Conservation (phyloP, 2,329 filamentous ascomycete species). For the Penicillium sp. region DNA sequence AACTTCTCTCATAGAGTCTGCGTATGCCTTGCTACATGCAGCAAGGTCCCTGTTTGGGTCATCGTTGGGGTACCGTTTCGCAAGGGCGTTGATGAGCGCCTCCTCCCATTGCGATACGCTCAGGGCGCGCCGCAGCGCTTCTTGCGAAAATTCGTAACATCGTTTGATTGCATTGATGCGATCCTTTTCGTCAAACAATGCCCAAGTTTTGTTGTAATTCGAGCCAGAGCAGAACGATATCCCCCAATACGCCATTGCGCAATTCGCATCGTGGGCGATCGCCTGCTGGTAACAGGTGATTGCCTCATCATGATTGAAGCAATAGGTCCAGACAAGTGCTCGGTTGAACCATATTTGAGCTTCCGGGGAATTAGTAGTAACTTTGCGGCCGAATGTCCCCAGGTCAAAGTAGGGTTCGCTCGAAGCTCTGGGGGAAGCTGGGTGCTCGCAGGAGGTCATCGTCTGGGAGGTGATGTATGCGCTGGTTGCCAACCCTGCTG, state of each 20-base stretch:
- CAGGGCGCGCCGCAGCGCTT: conserved; percentile 9
- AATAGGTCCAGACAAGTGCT: conserved; percentile 36
- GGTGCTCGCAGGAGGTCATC: conserved; percentile 1
- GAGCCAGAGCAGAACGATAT: conserved; percentile 23
- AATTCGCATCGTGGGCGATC: conserved; percentile 30
- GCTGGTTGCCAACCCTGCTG: neutral
- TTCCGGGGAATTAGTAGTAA: conserved; percentile 28
- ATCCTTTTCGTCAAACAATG: conserved; percentile 18
- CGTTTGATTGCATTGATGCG: conserved; percentile 16
- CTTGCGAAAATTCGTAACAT: conserved; percentile 17
- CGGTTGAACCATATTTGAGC: conserved; percentile 38
- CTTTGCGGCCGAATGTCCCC: conserved; percentile 35
- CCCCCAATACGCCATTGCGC: conserved; percentile 36
- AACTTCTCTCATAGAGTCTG: conserved; percentile 17
- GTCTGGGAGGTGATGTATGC: neutral
- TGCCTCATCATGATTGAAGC: conserved; percentile 40
- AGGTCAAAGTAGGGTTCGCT: conserved; percentile 33
- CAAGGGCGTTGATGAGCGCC: conserved; percentile 21
- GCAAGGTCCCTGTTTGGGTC: conserved; percentile 13
- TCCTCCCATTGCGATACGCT: conserved; percentile 26
- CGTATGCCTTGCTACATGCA: conserved; percentile 17
- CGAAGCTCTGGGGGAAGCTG: conserved; percentile 9
- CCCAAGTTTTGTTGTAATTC: conserved; percentile 27
- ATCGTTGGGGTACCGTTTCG: conserved; percentile 23
- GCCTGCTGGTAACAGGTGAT: conserved; percentile 33